Evolutionary conservation across 2,329 filamentous ascomycete species (phyloP).

Genomic region (Leptodontidium sp.): DNA sequence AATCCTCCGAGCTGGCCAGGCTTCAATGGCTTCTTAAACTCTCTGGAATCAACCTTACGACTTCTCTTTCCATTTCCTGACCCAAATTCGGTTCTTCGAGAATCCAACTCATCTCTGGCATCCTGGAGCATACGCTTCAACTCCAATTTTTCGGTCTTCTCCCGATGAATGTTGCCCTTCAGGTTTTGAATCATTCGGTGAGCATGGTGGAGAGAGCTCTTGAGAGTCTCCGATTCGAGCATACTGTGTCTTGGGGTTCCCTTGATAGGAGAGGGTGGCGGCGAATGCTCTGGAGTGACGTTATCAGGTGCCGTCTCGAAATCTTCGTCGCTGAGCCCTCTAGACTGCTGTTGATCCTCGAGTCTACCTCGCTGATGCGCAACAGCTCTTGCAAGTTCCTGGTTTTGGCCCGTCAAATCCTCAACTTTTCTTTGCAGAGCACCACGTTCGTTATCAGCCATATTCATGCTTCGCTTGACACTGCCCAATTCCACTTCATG

Average conservation of each 20-base stretch:
- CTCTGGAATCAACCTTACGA: constrained; percentile 69
- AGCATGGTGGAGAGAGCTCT: constrained; percentile 91
- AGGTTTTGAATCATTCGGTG: constrained; percentile 97
- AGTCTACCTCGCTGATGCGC: constrained; percentile 74
- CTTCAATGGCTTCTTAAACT: constrained; percentile 80
- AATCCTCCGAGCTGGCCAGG: constrained; percentile 78
- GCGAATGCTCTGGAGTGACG: constrained; percentile 86
- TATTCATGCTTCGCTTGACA: constrained; percentile 79
- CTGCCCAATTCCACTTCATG: constrained; percentile 89
- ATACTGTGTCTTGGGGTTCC: constrained; percentile 88
- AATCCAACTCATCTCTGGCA: constrained; percentile 87
- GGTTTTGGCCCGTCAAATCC: constrained; percentile 87
- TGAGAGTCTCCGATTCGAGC: constrained; percentile 94
- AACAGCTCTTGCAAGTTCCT: constrained; percentile 86
- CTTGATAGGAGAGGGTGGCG: constrained; percentile 89
- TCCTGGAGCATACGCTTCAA: constrained; percentile 95
- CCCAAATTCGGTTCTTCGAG: constrained; percentile 61
- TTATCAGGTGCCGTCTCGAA: constrained; percentile 72
- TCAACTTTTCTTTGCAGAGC: constrained; percentile 85
- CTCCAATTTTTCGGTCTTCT: constrained; percentile 98
- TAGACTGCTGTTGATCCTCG: constrained; percentile 69
- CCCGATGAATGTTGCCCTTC: constrained; percentile 92
- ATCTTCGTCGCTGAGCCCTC: constrained; percentile 67
- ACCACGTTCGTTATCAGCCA: constrained; percentile 81
- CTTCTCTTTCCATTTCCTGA: constrained; percentile 63